Evolutionary conservation across 2,329 filamentous ascomycete genomes (phyloP), one percentile per base, ranked within the genome.

Genomic region (Calonectria pteridis): DNA sequence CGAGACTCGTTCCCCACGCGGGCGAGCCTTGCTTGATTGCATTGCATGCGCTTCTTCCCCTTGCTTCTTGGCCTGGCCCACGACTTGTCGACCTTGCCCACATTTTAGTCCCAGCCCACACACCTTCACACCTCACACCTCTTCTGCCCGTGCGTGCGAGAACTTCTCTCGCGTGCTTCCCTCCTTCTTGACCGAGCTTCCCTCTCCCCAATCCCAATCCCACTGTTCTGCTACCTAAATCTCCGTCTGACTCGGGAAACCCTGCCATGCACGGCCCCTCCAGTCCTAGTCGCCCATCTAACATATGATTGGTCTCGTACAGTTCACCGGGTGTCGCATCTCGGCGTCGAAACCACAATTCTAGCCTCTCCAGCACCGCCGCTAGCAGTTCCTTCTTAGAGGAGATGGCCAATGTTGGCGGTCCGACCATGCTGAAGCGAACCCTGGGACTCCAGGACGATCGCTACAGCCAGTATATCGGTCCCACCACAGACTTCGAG

Each of bases 391-490:
- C 91, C 63, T 87, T 93, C 74, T 87, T 93, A 75, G 91, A 93
- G 86, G 92, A 93, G 76, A 92, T 93, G 90, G 91, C 92, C 82
- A 93, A 93, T 83, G 90, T 93, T 79, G 91, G 91, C 74, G 91
- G 91, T 49, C 90, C 91, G 67, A 92, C 91, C 72, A 86, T 93
- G 79, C 87, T 94, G 72, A 93, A 92, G 83, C 89, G 91, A 81
- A 93, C 92, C 20, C 87, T 97, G 72, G 94, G 94, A 73, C 88
- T 97, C 77, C 94, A 96, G 82, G 88, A 91, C 80, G 93, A 95
- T 83, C 92, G 94, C 74, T 95, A 94, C 83, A 95, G 94, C 85
- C 93, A 95, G 84, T 95, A 96, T 81, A 94, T 97, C 78, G 94
- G 94, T 31, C 91, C 93, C 72, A 96, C 94, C 65, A 95, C 94